A percentile compares a stretch with the other conserved stretches of the same genome.
Evolutionary conservation across 2,329 filamentous ascomycete genomes (phyloP).

Genomic region (Chrysosphaeria jannelii): DNA sequence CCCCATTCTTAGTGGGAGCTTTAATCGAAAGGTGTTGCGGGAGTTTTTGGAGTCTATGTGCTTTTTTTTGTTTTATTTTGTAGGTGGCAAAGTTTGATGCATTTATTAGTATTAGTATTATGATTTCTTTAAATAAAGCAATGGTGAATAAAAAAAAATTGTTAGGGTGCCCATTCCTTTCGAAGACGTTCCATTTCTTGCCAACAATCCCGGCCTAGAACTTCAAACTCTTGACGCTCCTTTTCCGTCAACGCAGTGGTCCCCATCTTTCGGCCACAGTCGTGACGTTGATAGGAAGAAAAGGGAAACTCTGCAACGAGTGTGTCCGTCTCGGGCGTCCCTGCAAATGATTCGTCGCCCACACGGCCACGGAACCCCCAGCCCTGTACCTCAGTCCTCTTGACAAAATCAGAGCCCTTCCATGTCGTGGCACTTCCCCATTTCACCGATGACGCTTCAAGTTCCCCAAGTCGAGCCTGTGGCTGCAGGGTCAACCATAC

Average conservation of each 20-base stretch:
- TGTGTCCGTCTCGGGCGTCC: slow-evolving; percentile 17
- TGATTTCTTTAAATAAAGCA: no score
- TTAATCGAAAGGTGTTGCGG: no score
- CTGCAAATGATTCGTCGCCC: slow-evolving; percentile 14
- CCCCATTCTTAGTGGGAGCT: no score
- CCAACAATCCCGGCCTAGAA: slow-evolving; percentile 31
- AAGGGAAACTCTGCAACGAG: neutral
- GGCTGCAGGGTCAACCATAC: slow-evolving; percentile 50
- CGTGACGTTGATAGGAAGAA: slow-evolving; percentile 12
- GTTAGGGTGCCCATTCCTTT: slow-evolving; percentile 34
- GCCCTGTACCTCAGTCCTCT: slow-evolving; percentile 56
- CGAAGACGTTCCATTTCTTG: slow-evolving; percentile 41
- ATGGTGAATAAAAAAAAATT: no score
- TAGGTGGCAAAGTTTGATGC: neutral
- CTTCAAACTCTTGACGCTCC: slow-evolving; percentile 28
- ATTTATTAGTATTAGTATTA: neutral
- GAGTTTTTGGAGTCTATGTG: neutral
- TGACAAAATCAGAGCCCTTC: slow-evolving; percentile 25
- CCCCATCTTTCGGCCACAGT: slow-evolving; percentile 26
- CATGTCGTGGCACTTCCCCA: slow-evolving; percentile 53
- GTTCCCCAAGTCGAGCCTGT: slow-evolving; percentile 26
- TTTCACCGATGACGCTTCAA: slow-evolving; percentile 29
- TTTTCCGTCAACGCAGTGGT: slow-evolving; percentile 28
- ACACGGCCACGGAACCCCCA: slow-evolving; percentile 45
- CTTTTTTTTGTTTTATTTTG: neutral